Evolutionary conservation across 2,329 filamentous ascomycete species (phyloP).

Genomic region (Diplodia scrobiculata): DNA sequence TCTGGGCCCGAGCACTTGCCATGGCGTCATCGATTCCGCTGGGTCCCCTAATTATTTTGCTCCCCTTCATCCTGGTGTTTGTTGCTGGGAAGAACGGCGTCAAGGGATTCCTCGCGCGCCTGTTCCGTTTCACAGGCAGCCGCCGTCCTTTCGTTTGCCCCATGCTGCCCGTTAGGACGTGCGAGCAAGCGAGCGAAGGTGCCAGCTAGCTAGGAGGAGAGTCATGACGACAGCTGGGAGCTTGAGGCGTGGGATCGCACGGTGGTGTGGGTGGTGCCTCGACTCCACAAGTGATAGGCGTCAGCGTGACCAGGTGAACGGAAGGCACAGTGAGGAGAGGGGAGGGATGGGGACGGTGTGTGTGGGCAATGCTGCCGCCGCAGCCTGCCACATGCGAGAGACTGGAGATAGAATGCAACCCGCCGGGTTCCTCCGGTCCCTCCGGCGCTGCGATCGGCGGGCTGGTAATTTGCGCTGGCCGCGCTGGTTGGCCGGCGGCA

Average conservation of each 20-base stretch:
- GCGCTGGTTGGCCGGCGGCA: not conserved
- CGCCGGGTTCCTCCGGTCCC: not conserved
- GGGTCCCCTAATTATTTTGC: slow-evolving; percentile 1
- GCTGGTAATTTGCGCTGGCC: not conserved
- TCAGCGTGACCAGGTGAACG: slow-evolving; percentile 21
- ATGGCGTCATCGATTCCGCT: slow-evolving; percentile 14
- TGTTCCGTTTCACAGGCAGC: not conserved
- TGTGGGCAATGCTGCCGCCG: not conserved
- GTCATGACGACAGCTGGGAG: slow-evolving; percentile 14
- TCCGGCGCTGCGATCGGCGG: not conserved
- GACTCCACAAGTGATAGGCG: slow-evolving; percentile 26
- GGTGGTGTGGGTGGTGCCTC: not conserved
- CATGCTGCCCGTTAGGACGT: not conserved
- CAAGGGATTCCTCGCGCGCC: no score
- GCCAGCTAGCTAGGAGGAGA: not conserved
- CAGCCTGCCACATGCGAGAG: not conserved
- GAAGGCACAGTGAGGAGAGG: not conserved
- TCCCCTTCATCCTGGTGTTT: not conserved
- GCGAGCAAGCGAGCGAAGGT: not conserved
- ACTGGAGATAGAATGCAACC: not conserved
- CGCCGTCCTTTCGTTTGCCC: not conserved
- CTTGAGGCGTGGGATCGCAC: not conserved
- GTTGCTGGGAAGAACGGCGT: not conserved
- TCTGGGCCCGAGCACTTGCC: not conserved
- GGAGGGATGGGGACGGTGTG: not conserved